Percentiles rank a stretch among this genome's conserved stretches.
Conservation (phyloP, 176 grass and related monocot genomes). For the Calamus simplicifolius region DNA sequence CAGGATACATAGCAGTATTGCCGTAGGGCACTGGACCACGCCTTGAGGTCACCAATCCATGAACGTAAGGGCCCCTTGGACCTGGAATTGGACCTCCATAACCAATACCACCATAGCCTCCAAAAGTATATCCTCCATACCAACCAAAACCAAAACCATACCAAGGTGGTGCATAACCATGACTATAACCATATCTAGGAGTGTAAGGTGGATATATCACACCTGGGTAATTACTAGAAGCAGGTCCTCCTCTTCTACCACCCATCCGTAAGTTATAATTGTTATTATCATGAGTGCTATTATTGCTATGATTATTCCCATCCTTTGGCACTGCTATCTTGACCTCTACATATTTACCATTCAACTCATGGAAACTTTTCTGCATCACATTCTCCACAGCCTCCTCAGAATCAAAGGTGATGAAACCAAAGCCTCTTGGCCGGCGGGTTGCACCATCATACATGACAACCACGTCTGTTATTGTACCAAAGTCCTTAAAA, state of each 20-base stretch:
- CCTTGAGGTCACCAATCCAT: conserved; percentile 34
- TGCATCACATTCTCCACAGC: conserved; percentile 4
- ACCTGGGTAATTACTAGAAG: conserved; percentile 9
- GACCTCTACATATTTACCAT: conserved; percentile 20
- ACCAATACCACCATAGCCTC: conserved; percentile 16
- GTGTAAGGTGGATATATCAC: not conserved
- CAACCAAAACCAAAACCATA: not conserved
- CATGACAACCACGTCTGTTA: conserved; percentile 16
- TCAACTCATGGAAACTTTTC: conserved; percentile 18
- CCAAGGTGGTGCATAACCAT: conserved; percentile 1
- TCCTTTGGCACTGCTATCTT: conserved; percentile 21
- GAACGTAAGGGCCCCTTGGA: conserved; percentile 16
- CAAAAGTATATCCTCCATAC: conserved; percentile 9
- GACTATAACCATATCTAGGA: not conserved
- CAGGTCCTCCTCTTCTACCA: not conserved
- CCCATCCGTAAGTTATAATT: not conserved
- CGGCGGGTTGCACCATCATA: conserved; percentile 3
- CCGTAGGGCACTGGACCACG: conserved; percentile 21
- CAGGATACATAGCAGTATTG: conserved; percentile 30
- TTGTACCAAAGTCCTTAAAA: conserved; percentile 21
- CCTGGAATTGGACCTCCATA: not conserved
- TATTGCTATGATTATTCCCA: not conserved
- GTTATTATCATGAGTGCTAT: not conserved
- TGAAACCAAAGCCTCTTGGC: conserved; percentile 27
- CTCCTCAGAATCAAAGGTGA: conserved; percentile 16